Base-by-base conservation (phyloP, 306 rosid species). In the Cucurbita ficifolia region DNA sequence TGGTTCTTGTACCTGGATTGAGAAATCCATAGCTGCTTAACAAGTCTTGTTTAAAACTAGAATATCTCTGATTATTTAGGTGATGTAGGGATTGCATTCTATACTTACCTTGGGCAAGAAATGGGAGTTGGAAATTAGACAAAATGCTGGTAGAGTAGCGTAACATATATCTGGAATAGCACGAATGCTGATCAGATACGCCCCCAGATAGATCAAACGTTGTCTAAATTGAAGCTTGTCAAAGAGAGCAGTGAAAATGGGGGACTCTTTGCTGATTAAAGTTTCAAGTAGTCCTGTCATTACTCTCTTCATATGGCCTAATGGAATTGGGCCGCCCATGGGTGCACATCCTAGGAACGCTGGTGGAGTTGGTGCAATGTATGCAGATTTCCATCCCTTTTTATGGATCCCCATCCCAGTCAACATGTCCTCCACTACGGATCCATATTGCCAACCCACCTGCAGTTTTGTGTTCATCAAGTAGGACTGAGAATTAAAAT, bases 241-340 rank as follows among this genome's bases (percentile, higher is more conserved):
- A 45, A 35, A 76, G 9, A 86, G 40, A 10, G 86, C 68, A 7
- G 58, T 67, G 73, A 82, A 7, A 39, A 93, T 45, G 69, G 93
- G 96, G 45, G 75, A 79, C 8, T 87, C 76, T 11, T 60, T 81
- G 79, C 85, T 78, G 10, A 86, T 29, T 35, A 90, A 50, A 18
- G 84, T 60, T 81, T 88, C 96, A 53, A 90, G 76, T 29, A 84
- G 40, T 8, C 96, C 93, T 0, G 84, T 79, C 42, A 80, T 83
- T 92, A 89, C 89, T 75, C 96, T 88, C 76, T 88, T 92, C 4
- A 77, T 84, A 83, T 92, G 96, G 48, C 71, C 57, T 82, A 87
- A 58, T 7, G 85, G 10, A 5, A 24, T 17, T 29, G 96, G 93
- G 7, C 82, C 86, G 4, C 86, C 78, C 0, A 21, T 6, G 1